Percentiles rank a stretch among this genome's conserved stretches.
These are phyloP conservation scores for Suillus subaureus DNA, from an alignment of 768 basidiomycete genomes.

Conservation along the genomic window DNA sequence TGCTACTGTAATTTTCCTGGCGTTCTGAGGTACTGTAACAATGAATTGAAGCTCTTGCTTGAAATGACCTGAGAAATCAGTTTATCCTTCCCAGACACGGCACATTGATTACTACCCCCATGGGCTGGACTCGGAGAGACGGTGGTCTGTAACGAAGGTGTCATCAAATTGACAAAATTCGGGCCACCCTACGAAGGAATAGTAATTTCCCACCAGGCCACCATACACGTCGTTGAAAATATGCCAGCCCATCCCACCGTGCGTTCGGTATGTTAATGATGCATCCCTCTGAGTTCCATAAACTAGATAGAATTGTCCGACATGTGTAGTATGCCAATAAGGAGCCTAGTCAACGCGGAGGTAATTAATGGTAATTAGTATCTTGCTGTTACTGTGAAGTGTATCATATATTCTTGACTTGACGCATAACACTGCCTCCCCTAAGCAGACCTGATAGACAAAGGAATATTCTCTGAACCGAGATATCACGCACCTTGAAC, in stretches of 20 bases:
- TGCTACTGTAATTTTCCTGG: neutral
- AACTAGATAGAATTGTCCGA: neutral
- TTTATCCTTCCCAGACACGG: neutral
- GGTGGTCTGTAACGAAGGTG: neutral
- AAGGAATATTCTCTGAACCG: neutral
- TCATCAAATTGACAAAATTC: neutral
- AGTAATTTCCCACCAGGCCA: neutral
- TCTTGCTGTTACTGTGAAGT: neutral
- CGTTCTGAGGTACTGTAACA: neutral
- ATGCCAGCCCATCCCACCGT: neutral
- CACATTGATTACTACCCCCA: too few species aligned
- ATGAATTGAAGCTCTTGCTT: neutral
- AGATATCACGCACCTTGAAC: neutral
- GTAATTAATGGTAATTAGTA: too few species aligned
- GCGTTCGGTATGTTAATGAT: neutral
- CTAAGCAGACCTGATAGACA: neutral
- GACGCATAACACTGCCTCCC: neutral
- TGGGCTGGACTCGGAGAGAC: neutral
- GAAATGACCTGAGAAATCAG: neutral
- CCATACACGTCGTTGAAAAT: neutral
- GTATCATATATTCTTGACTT: neutral
- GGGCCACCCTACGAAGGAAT: neutral
- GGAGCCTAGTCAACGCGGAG: too few species aligned
- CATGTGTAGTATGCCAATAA: neutral
- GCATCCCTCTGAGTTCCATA: neutral